phyloP scores from a whole-genome alignment of 768 basidiomycete genomes.

The Calvatia gigantea region DNA sequence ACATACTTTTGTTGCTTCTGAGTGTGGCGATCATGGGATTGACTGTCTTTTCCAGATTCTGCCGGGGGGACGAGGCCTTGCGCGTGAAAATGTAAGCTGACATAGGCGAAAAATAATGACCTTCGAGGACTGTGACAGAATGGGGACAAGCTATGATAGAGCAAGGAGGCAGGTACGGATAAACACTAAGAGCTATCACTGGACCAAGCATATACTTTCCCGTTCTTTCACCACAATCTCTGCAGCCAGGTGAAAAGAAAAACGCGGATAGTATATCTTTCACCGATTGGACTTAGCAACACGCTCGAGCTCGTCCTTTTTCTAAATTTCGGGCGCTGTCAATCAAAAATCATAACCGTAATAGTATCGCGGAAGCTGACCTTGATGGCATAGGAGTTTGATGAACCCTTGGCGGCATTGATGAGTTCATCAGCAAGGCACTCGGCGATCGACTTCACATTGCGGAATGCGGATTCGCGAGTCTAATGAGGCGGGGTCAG shows the following conservation, averaged over 20 bases:
- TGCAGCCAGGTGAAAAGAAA: constrained; percentile 12
- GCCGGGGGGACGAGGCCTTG: no score
- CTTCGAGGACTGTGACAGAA: background rate
- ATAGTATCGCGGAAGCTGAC: constrained; percentile 35
- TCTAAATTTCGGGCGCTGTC: constrained; percentile 40
- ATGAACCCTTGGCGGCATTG: constrained; percentile 99
- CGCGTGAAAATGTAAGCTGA: background rate
- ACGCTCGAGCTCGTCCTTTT: constrained; percentile 99
- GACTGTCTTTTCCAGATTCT: no score
- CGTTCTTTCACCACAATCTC: background rate
- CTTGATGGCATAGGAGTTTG: constrained; percentile 99
- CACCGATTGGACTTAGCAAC: constrained; percentile 99
- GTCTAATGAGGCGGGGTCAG: constrained; percentile 49
- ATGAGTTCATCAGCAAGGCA: constrained; percentile 99
- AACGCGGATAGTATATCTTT: constrained; percentile 28
- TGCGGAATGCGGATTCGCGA: constrained; percentile 99
- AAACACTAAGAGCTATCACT: constrained; percentile 6
- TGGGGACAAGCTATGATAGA: constrained; percentile 2
- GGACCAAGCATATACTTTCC: constrained; percentile 16
- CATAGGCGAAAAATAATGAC: background rate
- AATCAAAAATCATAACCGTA: background rate
- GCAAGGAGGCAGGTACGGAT: constrained; percentile 2
- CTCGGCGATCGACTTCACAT: constrained; percentile 98
- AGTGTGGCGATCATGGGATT: no score
- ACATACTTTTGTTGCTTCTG: no score